Conservation (phyloP, 768 basidiomycete species). For the Hemileccinum impolitum region DNA sequence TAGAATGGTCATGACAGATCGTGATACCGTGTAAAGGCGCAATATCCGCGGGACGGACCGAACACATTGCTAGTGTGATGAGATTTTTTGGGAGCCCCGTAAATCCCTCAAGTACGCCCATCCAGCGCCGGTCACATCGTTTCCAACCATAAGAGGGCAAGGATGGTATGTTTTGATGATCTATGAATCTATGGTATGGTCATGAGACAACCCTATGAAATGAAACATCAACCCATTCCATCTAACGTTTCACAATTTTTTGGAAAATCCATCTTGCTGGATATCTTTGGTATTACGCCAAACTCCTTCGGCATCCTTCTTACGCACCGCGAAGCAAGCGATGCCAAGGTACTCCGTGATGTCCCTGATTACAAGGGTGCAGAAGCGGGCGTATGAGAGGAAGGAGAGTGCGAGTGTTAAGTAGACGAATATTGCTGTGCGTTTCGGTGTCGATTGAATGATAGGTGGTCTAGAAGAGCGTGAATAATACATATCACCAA, state of each 20-base stretch:
- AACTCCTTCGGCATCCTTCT: constrained; percentile 67
- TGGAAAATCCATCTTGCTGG: constrained; percentile 23
- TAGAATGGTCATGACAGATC: too few species aligned
- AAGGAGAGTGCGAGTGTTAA: constrained; percentile 67
- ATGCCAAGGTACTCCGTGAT: constrained; percentile 92
- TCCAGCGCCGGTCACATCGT: neutral
- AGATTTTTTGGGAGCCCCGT: too few species aligned
- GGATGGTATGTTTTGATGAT: neutral
- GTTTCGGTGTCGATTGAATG: constrained; percentile 63
- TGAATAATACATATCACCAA: constrained; percentile 6
- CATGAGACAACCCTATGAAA: neutral
- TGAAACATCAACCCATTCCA: neutral
- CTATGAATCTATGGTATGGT: constrained; percentile 1
- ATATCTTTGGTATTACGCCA: constrained; percentile 45
- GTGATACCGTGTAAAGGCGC: too few species aligned
- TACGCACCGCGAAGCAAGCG: constrained; percentile 90
- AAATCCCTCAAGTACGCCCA: too few species aligned
- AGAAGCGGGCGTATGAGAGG: constrained; percentile 72
- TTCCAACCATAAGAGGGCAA: too few species aligned
- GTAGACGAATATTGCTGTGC: constrained; percentile 70
- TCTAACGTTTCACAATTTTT: constrained; percentile 14
- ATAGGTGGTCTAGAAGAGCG: constrained; percentile 55
- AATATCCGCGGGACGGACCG: too few species aligned
- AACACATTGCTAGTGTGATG: too few species aligned
- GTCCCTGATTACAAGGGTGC: constrained; percentile 75